Percentiles rank a stretch among this genome's conserved stretches.
Evolutionary conservation across 768 basidiomycete species (phyloP).

Genomic region (Cyclocybe cylindracea): DNA sequence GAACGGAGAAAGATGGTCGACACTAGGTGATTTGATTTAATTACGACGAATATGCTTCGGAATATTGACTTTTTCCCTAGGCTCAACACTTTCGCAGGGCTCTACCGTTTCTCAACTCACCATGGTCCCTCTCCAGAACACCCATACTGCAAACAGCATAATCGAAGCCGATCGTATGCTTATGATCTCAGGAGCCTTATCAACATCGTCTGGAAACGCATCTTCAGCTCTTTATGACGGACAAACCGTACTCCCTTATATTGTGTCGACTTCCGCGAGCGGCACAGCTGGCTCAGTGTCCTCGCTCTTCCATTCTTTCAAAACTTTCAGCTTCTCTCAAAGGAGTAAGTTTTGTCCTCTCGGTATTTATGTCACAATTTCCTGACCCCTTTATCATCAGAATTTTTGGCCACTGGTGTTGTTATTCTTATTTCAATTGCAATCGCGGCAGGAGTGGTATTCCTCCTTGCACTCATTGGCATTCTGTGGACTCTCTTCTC

Average conservation of each 20-base stretch:
- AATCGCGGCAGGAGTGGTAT: constrained; percentile 91
- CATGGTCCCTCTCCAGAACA: constrained; percentile 86
- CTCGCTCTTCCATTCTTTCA: constrained; percentile 81
- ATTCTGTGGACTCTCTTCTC: constrained; percentile 90
- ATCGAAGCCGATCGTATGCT: constrained; percentile 88
- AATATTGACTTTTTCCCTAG: constrained; percentile 31
- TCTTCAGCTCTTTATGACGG: constrained; percentile 92
- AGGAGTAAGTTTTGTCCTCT: constrained; percentile 50
- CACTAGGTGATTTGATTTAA: constrained; percentile 46
- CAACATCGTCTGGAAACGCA: constrained; percentile 71
- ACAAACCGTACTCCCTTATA: constrained; percentile 76
- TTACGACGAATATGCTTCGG: not conserved
- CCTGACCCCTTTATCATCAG: constrained; percentile 34
- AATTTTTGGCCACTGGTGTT: constrained; percentile 87
- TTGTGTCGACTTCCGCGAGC: constrained; percentile 62
- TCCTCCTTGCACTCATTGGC: constrained; percentile 81
- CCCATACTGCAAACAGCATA: constrained; percentile 67
- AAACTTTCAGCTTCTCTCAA: constrained; percentile 73
- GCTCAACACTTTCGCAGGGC: constrained; percentile 50
- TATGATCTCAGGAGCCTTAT: constrained; percentile 80
- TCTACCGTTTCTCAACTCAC: constrained; percentile 79
- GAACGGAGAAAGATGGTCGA: constrained; percentile 79
- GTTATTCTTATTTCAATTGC: constrained; percentile 98
- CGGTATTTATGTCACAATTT: constrained; percentile 9
- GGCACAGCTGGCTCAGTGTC: constrained; percentile 74